Base-by-base conservation (phyloP, 176 grass and related monocot species). In the Musa acuminata region DNA sequence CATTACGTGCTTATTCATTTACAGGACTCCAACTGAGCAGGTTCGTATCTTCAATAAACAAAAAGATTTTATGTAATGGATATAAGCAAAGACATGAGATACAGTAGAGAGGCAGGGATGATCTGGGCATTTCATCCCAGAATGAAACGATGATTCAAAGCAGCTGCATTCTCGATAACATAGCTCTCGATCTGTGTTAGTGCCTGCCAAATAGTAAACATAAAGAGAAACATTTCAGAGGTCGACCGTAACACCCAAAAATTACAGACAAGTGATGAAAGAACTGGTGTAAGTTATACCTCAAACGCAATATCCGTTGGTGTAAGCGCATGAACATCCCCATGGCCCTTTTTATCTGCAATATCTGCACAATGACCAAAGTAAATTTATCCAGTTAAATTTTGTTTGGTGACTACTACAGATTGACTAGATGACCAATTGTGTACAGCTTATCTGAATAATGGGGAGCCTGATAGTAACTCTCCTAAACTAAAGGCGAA, bases 241-340 rank as follows among this genome's bases (percentile, higher is more conserved):
- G 35, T 43, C 4, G 35, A 6, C 35, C 35, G 1, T 49, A 63
- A 17, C 25, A 69, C 67, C 29, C 19, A 8, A 1, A 66, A 48
- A 4, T 49, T 29, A 3, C 65, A 68, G 13, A 14, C 10, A 7
- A 49, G 16, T 13, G 11, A 13, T 50, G 12, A 9, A 50, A 9
- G 6, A 13, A 51, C 1, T 26, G 63, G 71, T 75, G 17, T 14
- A 35, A 67, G 25, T 21, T 35, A 55, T 85, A 93, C 95, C 95
- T 99, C 95, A 2, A 89, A 76, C 77, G 90, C 95, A 9, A 94
- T 99, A 72, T 86, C 88, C 13, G 78, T 94, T 13, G 95, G 95
- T 64, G 95, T 84, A 29, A 99, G 69, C 65, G 82, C 84, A 52
- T 74, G 74, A 65, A 99, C 95, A 53, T 94, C 90, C 48, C 78